These are phyloP conservation scores for Phyllosticta ampelicida DNA, from an alignment of 2,329 filamentous ascomycete genomes.

Conservation along the genomic window DNA sequence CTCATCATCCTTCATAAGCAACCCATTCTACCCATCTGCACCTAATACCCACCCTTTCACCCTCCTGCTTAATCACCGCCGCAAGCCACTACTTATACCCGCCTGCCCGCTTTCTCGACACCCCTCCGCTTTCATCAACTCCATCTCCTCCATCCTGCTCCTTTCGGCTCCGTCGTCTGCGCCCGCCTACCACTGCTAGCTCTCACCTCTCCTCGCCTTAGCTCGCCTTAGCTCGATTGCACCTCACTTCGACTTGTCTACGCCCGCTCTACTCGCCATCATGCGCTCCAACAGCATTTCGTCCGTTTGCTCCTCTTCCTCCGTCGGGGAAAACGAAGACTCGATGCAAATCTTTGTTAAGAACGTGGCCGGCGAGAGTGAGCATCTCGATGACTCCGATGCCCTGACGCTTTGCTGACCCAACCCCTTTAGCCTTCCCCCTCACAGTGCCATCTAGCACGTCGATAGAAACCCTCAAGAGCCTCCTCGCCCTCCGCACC, in stretches of 20 bases:
- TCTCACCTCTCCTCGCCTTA: not conserved
- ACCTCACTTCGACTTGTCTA: not conserved
- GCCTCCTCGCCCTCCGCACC: constrained; percentile 48
- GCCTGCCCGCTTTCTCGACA: not conserved
- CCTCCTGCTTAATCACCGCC: not conserved
- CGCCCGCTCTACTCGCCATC: not conserved
- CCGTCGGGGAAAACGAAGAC: constrained; percentile 35
- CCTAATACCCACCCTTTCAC: not conserved
- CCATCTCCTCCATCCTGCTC: not conserved
- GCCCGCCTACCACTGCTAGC: not conserved
- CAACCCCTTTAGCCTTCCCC: constrained; percentile 40
- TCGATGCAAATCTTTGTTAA: constrained; percentile 54
- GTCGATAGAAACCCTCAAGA: constrained; percentile 44
- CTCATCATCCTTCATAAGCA: not conserved
- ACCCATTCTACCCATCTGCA: not conserved
- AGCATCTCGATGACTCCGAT: constrained; percentile 17
- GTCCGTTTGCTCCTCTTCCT: constrained; percentile 31
- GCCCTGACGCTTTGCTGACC: constrained; percentile 8
- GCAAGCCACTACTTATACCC: not conserved
- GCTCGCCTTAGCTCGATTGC: not conserved
- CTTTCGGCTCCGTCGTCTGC: not conserved
- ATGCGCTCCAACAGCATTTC: constrained; percentile 25
- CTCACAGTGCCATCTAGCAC: constrained; percentile 44
- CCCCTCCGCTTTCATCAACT: not conserved
- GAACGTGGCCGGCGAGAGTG: constrained; percentile 48